Base-by-base conservation (phyloP, 371 early-diverging fungal species). In the Chytridiales sp. region DNA sequence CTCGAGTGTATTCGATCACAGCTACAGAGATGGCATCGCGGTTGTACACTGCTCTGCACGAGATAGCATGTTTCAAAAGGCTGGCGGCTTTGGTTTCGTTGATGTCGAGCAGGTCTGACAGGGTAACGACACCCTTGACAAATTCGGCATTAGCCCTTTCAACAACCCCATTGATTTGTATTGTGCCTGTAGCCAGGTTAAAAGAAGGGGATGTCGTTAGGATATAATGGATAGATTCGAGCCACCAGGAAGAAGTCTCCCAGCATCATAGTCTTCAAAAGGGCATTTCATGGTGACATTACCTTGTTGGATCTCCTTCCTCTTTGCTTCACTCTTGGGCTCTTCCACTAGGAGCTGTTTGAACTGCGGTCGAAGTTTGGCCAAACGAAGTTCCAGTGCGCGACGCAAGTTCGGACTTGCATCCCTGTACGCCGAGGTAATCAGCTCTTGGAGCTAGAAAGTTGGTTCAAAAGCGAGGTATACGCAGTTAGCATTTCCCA, bases 31-130 rank as follows among this genome's bases (percentile, higher is more conserved):
- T 73, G 0, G 83, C 67, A n/a, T 80, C 74, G 26, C 81, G 72
- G 27, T 66, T 62, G 59, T 84, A 83, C 36, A 74, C 81, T 51
- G 74, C 62, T 26, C 78, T 67, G 44, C 76, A 68, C 32, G 76
- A 64, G 32, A 82, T 70, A 0, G 86, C 92, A 56, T 80, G 62
- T 55, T 85, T 81, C 40, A 92, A 73, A 4, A 93, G 72, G 0
- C 85, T 75, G 0, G 91, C 82, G 9, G 93, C 93, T 3, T 82
- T 68, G 60, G 84, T 73, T 67, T 94, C 94, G 68, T 89, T 86
- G 44, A 93, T 78, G 24, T 85, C 78, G 39, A 95, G 79, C 56
- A 90, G 83, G 69, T 93, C 89, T 1, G 91, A 88, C 38, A 93
- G 64, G 66, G 82, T 76, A 32, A 86, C 61, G 4, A 85, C 81